These are phyloP conservation scores for Aspergillus leporis DNA, from an alignment of 495 filamentous ascomycete species.

Conservation along the genomic window DNA sequence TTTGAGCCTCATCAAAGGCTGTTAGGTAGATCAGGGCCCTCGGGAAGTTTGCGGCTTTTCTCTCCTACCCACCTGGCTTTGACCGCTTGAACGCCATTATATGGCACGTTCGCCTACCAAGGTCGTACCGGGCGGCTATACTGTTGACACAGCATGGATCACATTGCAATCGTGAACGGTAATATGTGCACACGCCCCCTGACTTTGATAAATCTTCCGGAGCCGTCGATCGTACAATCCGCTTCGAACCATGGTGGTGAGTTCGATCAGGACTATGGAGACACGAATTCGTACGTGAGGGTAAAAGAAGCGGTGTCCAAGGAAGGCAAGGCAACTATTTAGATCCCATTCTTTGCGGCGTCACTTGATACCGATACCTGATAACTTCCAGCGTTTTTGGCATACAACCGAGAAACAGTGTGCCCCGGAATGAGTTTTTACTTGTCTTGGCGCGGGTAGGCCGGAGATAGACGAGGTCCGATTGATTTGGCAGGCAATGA, in stretches of 20 bases:
- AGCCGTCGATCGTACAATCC: background rate
- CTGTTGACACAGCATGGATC: background rate
- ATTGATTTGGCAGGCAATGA: background rate
- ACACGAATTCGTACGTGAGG: background rate
- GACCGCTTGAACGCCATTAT: background rate
- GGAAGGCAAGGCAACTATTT: slow-evolving; percentile 1
- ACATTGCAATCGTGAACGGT: background rate
- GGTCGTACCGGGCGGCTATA: background rate
- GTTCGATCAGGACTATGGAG: background rate
- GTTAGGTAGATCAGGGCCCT: background rate
- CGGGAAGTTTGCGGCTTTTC: background rate
- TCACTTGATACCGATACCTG: background rate
- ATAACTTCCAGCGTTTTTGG: background rate
- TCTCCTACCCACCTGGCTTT: background rate
- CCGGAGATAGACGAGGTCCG: background rate
- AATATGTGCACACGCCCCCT: background rate
- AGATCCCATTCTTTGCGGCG: background rate
- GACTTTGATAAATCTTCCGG: background rate
- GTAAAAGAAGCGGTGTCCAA: slow-evolving; percentile 1
- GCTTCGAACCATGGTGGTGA: background rate
- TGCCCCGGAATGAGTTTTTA: background rate
- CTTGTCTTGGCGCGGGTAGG: background rate
- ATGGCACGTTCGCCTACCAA: background rate
- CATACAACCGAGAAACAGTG: background rate
- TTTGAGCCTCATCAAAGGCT: background rate